A percentile compares a stretch with the other conserved stretches of the same genome.
These are phyloP conservation scores for Dictyostelium discoideum DNA, from an alignment of 78 protist species.

Conservation along the genomic window DNA sequence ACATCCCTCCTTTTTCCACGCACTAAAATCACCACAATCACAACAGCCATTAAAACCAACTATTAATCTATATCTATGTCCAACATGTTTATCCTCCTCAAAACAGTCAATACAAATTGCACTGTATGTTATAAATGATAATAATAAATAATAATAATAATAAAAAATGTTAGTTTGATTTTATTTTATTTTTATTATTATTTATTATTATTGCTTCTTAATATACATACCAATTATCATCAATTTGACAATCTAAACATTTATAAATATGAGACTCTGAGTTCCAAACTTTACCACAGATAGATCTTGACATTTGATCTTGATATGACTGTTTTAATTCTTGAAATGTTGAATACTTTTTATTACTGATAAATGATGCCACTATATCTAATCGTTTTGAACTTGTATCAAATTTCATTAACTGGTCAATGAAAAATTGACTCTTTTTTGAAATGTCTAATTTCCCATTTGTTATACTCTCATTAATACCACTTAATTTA, in stretches of 20 bases:
- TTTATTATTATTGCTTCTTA: neutral
- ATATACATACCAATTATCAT: slow-evolving; percentile 34
- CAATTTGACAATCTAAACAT: slow-evolving; percentile 54
- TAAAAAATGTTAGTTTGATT: neutral
- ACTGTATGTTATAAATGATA: neutral
- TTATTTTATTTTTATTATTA: neutral
- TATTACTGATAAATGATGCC: neutral
- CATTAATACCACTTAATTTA: neutral
- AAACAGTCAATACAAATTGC: slow-evolving; percentile 58
- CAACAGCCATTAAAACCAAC: slow-evolving; percentile 27
- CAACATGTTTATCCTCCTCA: slow-evolving; percentile 15
- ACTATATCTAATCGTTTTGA: neutral
- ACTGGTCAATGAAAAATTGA: neutral
- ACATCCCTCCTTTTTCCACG: slow-evolving; percentile 37
- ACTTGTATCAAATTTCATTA: neutral
- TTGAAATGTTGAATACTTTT: neutral
- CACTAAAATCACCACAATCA: slow-evolving; percentile 65
- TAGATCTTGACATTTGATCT: neutral
- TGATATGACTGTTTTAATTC: neutral
- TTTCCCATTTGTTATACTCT: neutral
- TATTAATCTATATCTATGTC: slow-evolving; percentile 34
- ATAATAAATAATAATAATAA: neutral
- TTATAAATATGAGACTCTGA: slow-evolving; percentile 23
- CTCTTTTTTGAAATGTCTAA: neutral
- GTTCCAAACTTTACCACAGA: slow-evolving; percentile 53